Base-by-base conservation (phyloP, 1,284 basidiomycete species). In the Anthracocystis walkeri region DNA sequence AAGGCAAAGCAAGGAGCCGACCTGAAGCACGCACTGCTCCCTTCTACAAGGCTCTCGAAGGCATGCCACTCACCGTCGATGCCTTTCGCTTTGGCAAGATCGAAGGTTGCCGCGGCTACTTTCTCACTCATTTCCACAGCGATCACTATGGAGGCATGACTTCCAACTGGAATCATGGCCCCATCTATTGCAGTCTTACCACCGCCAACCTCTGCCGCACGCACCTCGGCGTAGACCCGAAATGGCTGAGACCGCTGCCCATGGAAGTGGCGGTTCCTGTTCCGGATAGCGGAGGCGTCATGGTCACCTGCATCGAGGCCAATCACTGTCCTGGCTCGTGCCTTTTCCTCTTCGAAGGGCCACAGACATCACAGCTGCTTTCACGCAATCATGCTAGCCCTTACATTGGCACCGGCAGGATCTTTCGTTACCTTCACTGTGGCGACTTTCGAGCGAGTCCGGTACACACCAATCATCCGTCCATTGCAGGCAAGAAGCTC, bases 41-140 rank as follows among this genome's bases (percentile, higher is more conserved):
- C 16, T 84, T 84, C 53, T 85, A 83, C 74, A 85, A 88, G 84
- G 86, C 89, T n/a, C 86, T 99, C 73, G 92, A 94, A 75, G 96
- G 97, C 2, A 97, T 98, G 95, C 94, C 95, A 1, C 93, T 98
- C 49, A 92, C 94, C 7, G 95, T 97, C 0, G 96, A 98, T 81
- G 95, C 94, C 0, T 98, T 98, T 85, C 90, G 92, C 51, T 98
- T 96, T 84, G 95, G 95, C 2, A 87, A 88, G n/a, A 94, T 97
- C 59, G 93, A 94, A 7, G 90, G 90, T 11, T 90, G 97, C 12
- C 92, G 89, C 3, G 93, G 93, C 0, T 96, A 97, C 85, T 94
- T 96, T 77, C 86, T 97, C 71, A 94, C 81, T 11, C 82, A 85
- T 48, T 84, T 83, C 41, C 83, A 85, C 59, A 73, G 76, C 91